These are phyloP conservation scores for Carex pumila DNA, from an alignment of 176 grass and related monocot genomes.

Conservation along the genomic window DNA sequence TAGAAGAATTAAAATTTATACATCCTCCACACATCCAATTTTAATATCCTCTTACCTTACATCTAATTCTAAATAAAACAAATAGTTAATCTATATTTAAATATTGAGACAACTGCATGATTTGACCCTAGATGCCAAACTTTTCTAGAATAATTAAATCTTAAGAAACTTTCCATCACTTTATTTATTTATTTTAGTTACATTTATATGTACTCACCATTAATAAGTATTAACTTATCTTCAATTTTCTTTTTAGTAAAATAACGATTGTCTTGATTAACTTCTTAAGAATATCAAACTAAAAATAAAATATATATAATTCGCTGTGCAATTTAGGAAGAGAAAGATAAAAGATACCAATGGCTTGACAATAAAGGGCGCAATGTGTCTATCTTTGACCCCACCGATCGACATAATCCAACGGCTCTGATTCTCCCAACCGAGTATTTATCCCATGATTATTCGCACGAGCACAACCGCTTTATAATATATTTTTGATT, in stretches of 20 bases:
- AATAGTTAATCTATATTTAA: background rate
- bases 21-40: background rate
- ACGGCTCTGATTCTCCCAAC: background rate
- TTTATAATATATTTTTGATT: background rate
- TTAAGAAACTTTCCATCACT: background rate
- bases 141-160: background rate
- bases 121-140: background rate
- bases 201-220: background rate
- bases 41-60: background rate
- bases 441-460: background rate
- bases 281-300: background rate
- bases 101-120: background rate
- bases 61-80: background rate
- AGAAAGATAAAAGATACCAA: background rate
- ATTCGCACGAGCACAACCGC: background rate
- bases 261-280: background rate
- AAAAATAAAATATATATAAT: background rate
- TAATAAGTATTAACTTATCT: background rate
- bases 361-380: background rate
- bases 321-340: background rate
- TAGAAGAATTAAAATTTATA: background rate
- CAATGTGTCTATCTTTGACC: background rate
- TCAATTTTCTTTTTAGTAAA: background rate
- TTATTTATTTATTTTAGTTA: background rate
- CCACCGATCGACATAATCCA: background rate